Base-by-base conservation (phyloP, 352 stramenopile genomes). In the Thraustotheca clavata region DNA sequence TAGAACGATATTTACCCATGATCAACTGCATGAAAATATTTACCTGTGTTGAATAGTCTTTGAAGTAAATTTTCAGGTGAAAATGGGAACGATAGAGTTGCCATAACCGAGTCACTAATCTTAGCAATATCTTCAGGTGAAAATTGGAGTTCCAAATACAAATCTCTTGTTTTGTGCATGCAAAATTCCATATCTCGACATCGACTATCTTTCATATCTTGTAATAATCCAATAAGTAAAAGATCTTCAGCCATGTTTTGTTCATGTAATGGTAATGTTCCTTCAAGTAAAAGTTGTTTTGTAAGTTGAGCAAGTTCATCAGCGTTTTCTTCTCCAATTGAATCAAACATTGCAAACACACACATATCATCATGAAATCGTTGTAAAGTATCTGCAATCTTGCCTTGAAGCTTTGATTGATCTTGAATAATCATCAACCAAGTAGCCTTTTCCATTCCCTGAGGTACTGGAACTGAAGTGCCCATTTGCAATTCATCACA, bases 151-250 rank as follows among this genome's bases (percentile, higher is more conserved):
- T 77, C 71, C 22, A 67, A 61, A 0, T 82, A 63, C 5, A 86
- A 27, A 0, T 70, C 67, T 2, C 82, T 77, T 31, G 89, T 77
- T 31, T 73, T 62, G n/a, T 62, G 57, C 7, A 81, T 59, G 0
- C 68, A 50, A 18, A 81, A 67, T 47, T 91, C 76, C 32, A 81
- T 60, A 49, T 91, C 77, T 3, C 62, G 62, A 26, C 86, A 62
- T 12, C 82, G 76, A 38, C 76, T 81, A 4, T 73, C 67, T 50
- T 91, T 89, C 57, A 65, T 65, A 41, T 91, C 82, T 38, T 77
- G 76, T 22, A 81, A 59, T 35, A 94, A 69, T 1, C 61, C 62
- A 20, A 71, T 76, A 22, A 88, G 36, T 33, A 89, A 24, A 38
- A 73, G 48, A 14, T 78, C 62, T 27, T 86, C 76, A 33, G 40